Evolutionary conservation across 2,329 filamentous ascomycete species (phyloP).

Genomic region (Trichoderma endophyticum): DNA sequence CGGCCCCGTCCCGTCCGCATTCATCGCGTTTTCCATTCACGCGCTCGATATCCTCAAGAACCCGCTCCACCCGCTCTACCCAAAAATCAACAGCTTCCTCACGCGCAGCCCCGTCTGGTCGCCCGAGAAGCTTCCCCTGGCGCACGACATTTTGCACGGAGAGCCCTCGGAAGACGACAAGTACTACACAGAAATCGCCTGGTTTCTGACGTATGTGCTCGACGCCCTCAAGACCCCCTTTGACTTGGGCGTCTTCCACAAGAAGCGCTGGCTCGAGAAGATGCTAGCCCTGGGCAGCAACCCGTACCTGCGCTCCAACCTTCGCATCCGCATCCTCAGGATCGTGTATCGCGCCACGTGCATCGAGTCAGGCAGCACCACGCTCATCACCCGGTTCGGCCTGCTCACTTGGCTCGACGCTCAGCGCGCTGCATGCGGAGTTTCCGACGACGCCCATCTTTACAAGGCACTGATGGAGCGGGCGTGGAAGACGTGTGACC

Average conservation of each 20-base stretch:
- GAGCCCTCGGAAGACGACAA: slow-evolving; percentile 70
- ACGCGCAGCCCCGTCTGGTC: slow-evolving; percentile 76
- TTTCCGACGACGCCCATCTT: slow-evolving; percentile 44
- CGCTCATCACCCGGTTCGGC: slow-evolving; percentile 74
- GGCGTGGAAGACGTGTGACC: slow-evolving; percentile 64
- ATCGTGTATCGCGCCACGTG: slow-evolving; percentile 66
- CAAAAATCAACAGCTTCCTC: slow-evolving; percentile 81
- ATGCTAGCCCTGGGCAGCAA: slow-evolving; percentile 67
- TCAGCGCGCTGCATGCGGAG: slow-evolving; percentile 46
- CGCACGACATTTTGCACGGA: slow-evolving; percentile 58
- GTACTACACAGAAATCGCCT: slow-evolving; percentile 69
- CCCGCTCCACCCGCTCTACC: slow-evolving; percentile 78
- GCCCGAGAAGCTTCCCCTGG: slow-evolving; percentile 68
- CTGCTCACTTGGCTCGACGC: slow-evolving; percentile 71
- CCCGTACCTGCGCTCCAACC: slow-evolving; percentile 56
- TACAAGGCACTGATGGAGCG: slow-evolving; percentile 54
- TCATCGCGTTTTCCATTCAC: slow-evolving; percentile 71
- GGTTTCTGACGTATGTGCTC: slow-evolving; percentile 70
- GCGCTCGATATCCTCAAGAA: slow-evolving; percentile 68
- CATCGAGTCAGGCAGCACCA: slow-evolving; percentile 71
- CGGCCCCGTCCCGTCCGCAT: slow-evolving; percentile 65
- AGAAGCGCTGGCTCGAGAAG: slow-evolving; percentile 69
- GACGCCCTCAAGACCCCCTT: slow-evolving; percentile 58
- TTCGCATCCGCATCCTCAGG: slow-evolving; percentile 57
- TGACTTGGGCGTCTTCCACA: slow-evolving; percentile 61